Base-by-base conservation (phyloP, 129 eudicot species). In the Flaveria sonorensis region DNA sequence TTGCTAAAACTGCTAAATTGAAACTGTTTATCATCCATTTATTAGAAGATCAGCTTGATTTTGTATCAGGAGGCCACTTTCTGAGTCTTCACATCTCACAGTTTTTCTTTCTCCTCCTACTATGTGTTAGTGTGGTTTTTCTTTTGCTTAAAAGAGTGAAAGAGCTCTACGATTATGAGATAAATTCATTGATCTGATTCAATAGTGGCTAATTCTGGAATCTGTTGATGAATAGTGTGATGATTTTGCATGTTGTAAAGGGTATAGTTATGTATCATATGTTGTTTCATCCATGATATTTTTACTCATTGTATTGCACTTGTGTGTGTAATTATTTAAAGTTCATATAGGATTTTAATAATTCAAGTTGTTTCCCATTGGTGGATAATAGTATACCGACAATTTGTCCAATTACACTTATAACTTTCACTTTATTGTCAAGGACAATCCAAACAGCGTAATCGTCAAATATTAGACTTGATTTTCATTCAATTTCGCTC, bases 241-340 rank as follows among this genome's bases (percentile, higher is more conserved):
- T 66, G 71, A 66, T n/a, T 39, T 66, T 9, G 28, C 50, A 36
- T 9, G 10, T 19, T 66, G 71, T 39, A 36, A 65, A n/a, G 70
- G 4, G 15, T 32, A 15, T 65, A 65, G 18, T 65, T 39, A 6
- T 65, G 24, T 19, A 19, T 19, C 62, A 19, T 19, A 19, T 56
- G 19, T 56, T 19, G 13, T 9, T 56, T 19, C 69, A 36, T 66
- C 51, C n/a, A 66, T n/a, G 50, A 32, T 19, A 6, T 30, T 6
- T 66, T 64, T 15, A 64, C 70, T 61, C 40, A 60, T 24, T 24
- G 18, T 61, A 4, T 61, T 61, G 67, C 67, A 61, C 18, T 61
- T 26, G 42, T 30, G 69, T 30, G 32, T 28, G 20, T 6, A 28
- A 18, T 36, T 16, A 66, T 9, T 39, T 32, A 32, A 21, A 16